These are phyloP conservation scores for Penicillium sclerotigenum DNA, from an alignment of 2,329 filamentous ascomycete genomes.

Conservation along the genomic window DNA sequence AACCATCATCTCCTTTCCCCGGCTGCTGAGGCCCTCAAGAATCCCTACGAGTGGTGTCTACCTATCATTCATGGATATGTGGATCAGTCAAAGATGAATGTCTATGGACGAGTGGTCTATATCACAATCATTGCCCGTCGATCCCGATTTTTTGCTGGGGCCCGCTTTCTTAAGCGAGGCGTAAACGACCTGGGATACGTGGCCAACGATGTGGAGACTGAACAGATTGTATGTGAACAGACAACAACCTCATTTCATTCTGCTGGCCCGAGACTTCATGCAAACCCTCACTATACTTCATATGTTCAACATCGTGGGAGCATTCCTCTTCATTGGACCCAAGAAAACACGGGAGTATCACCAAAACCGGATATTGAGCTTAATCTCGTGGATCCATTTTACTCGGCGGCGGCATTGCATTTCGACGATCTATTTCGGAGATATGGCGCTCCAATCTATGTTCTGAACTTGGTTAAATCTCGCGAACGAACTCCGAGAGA, in stretches of 20 bases:
- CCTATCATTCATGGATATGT: slow-evolving; percentile 96
- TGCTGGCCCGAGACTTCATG: slow-evolving; percentile 77
- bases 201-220: slow-evolving; percentile 97
- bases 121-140: slow-evolving; percentile 91
- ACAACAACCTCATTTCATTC: slow-evolving; percentile 94
- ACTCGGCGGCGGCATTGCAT: slow-evolving; percentile 85
- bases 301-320: slow-evolving; percentile 96
- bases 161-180: slow-evolving; percentile 88
- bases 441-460: slow-evolving; percentile 89
- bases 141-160: slow-evolving; percentile 90
- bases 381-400: slow-evolving; percentile 94
- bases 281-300: slow-evolving; percentile 88
- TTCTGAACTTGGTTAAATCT: slow-evolving; percentile 85
- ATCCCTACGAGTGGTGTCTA: slow-evolving; percentile 92
- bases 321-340: slow-evolving; percentile 95
- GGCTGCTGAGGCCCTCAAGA: slow-evolving; percentile 65
- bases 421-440: slow-evolving; percentile 93
- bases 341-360: slow-evolving; percentile 90
- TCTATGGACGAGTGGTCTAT: slow-evolving; percentile 85
- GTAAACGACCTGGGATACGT: slow-evolving; percentile 94
- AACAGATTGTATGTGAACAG: slow-evolving; percentile 95
- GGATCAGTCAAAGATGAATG: slow-evolving; percentile 78
- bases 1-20: slow-evolving; percentile 85
- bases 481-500: slow-evolving; percentile 86
- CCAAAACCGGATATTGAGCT: slow-evolving; percentile 96